Evolutionary conservation across 2,329 filamentous ascomycete species (phyloP).

Genomic region (Paracoccidioides brasiliensis): DNA sequence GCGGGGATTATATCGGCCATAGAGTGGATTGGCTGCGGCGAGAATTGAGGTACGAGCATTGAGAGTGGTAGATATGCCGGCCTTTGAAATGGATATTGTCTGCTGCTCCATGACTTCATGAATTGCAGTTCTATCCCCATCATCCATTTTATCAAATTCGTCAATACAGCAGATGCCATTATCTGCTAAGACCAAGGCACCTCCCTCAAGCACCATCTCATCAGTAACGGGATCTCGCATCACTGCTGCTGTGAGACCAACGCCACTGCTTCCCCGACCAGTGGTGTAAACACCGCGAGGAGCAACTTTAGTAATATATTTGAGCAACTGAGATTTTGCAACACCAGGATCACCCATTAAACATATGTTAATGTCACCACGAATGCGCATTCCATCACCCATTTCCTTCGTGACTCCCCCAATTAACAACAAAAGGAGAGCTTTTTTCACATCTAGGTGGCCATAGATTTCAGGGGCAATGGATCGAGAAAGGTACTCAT

Average conservation of each 20-base stretch:
- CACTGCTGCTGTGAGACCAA: constrained; percentile 69
- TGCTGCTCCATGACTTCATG: constrained; percentile 86
- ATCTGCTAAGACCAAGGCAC: constrained; percentile 64
- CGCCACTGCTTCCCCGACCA: constrained; percentile 67
- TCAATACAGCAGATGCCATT: constrained; percentile 76
- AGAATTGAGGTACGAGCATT: constrained; percentile 94
- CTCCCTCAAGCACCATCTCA: constrained; percentile 67
- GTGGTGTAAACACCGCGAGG: constrained; percentile 81
- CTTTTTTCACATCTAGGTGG: constrained; percentile 95
- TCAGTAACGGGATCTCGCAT: constrained; percentile 69
- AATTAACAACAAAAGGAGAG: constrained; percentile 84
- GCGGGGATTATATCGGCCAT: constrained; percentile 94
- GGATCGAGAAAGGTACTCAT: constrained; percentile 88
- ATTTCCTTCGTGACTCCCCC: constrained; percentile 94
- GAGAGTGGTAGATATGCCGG: constrained; percentile 89
- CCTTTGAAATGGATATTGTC: constrained; percentile 74
- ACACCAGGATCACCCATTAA: constrained; percentile 99
- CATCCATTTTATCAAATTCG: constrained; percentile 79
- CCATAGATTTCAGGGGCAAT: constrained; percentile 97
- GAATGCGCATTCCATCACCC: constrained; percentile 96
- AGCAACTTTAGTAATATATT: constrained; percentile 97
- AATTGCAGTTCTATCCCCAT: constrained; percentile 63
- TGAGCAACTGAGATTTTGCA: constrained; percentile 93
- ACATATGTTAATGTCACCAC: constrained; percentile 97
- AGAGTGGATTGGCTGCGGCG: constrained; percentile 90